Evolutionary conservation across 164 flowering plant species (phyloP), one percentile per base, ranked within the genome.

Genomic region (Santalum album): DNA sequence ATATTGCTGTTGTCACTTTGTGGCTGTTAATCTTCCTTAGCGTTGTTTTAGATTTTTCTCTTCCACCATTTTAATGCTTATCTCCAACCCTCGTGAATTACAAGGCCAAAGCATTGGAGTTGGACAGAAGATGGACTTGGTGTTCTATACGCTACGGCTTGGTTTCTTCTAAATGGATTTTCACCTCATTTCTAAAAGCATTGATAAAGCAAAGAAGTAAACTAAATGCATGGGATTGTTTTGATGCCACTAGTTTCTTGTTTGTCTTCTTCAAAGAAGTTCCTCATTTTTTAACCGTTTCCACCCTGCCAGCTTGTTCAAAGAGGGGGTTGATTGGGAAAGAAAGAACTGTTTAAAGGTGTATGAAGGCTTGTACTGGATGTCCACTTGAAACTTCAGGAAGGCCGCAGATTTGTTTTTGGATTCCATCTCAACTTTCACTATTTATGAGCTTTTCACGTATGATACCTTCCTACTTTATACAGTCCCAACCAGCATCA

Each of bases 241-340:
- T 43, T 43, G 47, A 4, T 43, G 4, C 3, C 21, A 4, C 12
- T 43, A 19, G 2, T 24, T 51, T 49, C 39, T 17, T 25, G n/a
- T n/a, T 14, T 21, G 5, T 17, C 38, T n/a, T 29, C 9, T 4
- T 12, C 21, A 5, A 5, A 43, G 47, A 43, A 3, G 47, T 4
- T 43, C 3, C 21, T 17, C 5, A 18, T 40, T 36, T 18, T n/a
- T 32, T 27, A 12, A 58, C 25, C 54, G 15, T 51, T 26, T 49
- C 3, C 29, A 43, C 25, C 45, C 52, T 69, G 55, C 27, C 81
- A 92, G 99, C 57, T 77, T 92, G 74, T 92, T 92, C 70, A 97
- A 92, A 65, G 97, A 92, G 71, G 99, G 97, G 36, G 99, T 96
- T 73, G 99, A 92, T 63, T 92, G 97, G 99, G 96, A 92, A 65